A percentile compares a stretch with the other conserved stretches of the same genome.
Evolutionary conservation across 1,139 yeast species (phyloP).

Genomic region (Blastobotrys malaysiensis): DNA sequence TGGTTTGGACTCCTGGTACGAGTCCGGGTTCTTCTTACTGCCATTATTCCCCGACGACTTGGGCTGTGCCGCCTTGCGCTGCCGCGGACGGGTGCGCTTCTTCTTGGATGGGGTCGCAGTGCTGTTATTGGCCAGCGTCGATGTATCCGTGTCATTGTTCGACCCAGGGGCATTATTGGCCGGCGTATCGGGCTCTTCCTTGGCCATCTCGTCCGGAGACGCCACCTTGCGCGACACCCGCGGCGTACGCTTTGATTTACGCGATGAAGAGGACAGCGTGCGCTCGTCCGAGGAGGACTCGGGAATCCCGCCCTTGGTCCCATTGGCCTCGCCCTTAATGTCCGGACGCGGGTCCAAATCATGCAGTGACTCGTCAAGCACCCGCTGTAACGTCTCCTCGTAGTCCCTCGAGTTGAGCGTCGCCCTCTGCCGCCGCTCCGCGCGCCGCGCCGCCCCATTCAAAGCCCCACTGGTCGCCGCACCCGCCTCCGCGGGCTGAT

Average conservation of each 20-base stretch:
- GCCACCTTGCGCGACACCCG: neutral
- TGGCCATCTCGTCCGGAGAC: neutral
- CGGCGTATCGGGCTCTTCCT: neutral
- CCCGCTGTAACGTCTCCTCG: slow-evolving; percentile 63
- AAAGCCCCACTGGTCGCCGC: neutral
- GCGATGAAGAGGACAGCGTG: neutral
- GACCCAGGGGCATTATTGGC: neutral
- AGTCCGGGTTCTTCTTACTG: slow-evolving; percentile 22
- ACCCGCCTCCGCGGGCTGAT: no score
- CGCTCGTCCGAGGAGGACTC: slow-evolving; percentile 3
- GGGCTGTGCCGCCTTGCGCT: slow-evolving; percentile 8
- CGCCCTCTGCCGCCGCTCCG: slow-evolving; percentile 22
- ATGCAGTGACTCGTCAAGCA: slow-evolving; percentile 64
- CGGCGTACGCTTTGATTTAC: neutral
- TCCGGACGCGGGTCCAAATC: slow-evolving; percentile 29
- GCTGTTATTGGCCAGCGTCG: slow-evolving; percentile 5
- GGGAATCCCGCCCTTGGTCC: slow-evolving; percentile 18
- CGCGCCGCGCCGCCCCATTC: slow-evolving; percentile 3
- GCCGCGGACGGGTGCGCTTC: slow-evolving; percentile 9
- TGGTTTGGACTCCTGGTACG: slow-evolving; percentile 54
- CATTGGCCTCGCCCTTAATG: slow-evolving; percentile 21
- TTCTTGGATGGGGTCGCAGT: slow-evolving; percentile 8
- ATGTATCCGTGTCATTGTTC: neutral
- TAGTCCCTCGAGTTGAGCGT: slow-evolving; percentile 44
- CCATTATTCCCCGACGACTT: slow-evolving; percentile 24